Evolutionary conservation across 164 flowering plant species (phyloP).

Genomic region (Pachysandra terminalis): DNA sequence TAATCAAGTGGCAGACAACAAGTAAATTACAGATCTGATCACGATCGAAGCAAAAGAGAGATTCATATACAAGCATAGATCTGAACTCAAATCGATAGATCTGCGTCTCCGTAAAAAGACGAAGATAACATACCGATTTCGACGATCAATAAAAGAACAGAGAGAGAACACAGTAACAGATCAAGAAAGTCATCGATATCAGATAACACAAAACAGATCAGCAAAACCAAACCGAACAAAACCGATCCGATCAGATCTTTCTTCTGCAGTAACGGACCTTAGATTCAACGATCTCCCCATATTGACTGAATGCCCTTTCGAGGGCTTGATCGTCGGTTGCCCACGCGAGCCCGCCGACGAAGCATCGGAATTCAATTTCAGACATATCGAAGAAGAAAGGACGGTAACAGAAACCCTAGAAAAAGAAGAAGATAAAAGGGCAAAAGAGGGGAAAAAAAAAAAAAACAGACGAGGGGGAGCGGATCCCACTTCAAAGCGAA

Average conservation of each 20-base stretch:
- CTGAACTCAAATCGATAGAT: slow-evolving; percentile 1
- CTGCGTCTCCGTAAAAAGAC: slow-evolving; percentile 4
- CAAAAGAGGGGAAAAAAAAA: too few species aligned
- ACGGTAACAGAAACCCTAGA: not conserved
- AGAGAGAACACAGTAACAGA: slow-evolving; percentile 9
- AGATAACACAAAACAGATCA: not conserved
- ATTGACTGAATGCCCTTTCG: slow-evolving; percentile 12
- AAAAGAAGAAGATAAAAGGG: too few species aligned
- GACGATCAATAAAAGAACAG: slow-evolving; percentile 12
- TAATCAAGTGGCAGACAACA: not conserved
- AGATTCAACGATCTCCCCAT: slow-evolving; percentile 8
- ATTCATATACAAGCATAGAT: too few species aligned
- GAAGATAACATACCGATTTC: slow-evolving; percentile 22
- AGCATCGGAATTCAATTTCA: slow-evolving; percentile 19
- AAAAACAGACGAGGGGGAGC: too few species aligned
- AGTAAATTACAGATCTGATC: not conserved
- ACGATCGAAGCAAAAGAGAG: not conserved
- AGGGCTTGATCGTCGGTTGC: too few species aligned
- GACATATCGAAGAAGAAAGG: not conserved
- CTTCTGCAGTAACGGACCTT: slow-evolving; percentile 13
- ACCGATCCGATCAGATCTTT: slow-evolving; percentile 4
- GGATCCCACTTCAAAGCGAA: too few species aligned
- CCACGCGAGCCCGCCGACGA: slow-evolving; percentile 19
- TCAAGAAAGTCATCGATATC: too few species aligned
- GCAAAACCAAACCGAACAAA: not conserved